Evolutionary conservation across 1,139 yeast genomes (phyloP).

Genomic region (Meyerozyma sp.): DNA sequence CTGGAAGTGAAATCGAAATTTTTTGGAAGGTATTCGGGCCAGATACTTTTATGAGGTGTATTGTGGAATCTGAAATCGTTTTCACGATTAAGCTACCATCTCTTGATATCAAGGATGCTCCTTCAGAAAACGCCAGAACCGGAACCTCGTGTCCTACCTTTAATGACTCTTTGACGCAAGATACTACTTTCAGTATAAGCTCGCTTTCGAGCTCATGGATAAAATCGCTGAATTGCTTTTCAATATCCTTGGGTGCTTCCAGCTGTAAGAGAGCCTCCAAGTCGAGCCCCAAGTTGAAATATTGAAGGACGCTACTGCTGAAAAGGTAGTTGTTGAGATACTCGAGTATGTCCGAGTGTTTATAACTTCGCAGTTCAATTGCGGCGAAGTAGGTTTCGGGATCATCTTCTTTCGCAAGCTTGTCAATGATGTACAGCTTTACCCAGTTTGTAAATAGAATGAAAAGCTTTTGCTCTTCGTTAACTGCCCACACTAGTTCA

Average conservation of each 20-base stretch:
- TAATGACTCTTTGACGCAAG: background rate
- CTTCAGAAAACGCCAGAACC: background rate
- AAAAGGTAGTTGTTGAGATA: conserved; percentile 26
- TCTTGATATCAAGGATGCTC: background rate
- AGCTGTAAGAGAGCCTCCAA: conserved; percentile 6
- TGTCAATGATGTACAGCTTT: conserved; percentile 30
- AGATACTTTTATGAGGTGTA: background rate
- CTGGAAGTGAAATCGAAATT: background rate
- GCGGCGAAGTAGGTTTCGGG: conserved; percentile 20
- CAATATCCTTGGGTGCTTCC: background rate
- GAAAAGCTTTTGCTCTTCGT: conserved; percentile 49
- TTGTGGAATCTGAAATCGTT: background rate
- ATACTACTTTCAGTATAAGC: background rate
- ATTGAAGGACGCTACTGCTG: conserved; percentile 18
- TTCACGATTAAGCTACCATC: background rate
- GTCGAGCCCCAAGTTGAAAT: conserved; percentile 17
- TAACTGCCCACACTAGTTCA: conserved; percentile 40
- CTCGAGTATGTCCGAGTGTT: conserved; percentile 22
- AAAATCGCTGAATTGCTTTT: background rate
- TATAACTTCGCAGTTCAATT: conserved; percentile 12
- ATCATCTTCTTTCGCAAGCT: conserved; percentile 32
- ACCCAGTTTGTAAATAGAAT: conserved; percentile 14
- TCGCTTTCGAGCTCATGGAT: background rate
- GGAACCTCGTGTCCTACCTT: no score
- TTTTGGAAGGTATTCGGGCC: background rate